Conservation (phyloP, 163 green algal genomes). For the Volvox carteri region DNA sequence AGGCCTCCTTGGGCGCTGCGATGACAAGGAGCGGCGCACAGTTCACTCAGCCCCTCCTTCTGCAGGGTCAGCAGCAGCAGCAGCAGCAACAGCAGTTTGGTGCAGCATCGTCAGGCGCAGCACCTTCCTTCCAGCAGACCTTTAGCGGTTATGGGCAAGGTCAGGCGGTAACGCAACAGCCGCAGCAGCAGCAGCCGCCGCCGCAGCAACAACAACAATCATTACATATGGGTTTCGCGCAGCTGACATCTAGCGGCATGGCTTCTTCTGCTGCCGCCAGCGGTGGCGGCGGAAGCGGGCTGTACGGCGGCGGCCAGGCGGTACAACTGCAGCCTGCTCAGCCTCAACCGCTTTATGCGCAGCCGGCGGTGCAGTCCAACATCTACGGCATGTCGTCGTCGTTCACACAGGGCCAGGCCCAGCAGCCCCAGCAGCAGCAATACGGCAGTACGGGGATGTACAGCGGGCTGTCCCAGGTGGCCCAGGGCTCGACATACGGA, state of each 20-base stretch:
- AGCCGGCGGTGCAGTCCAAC: not conserved
- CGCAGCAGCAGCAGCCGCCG: conserved; percentile 27
- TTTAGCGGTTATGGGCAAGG: not conserved
- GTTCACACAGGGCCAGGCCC: not conserved
- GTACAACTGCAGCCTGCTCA: conserved; percentile 30
- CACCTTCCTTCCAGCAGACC: not conserved
- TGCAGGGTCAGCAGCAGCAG: conserved; percentile 1
- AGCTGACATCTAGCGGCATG: not conserved
- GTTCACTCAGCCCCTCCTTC: not conserved
- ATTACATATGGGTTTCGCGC: not conserved
- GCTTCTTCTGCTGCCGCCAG: not conserved
- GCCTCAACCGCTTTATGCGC: conserved; percentile 4
- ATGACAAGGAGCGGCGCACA: not conserved
- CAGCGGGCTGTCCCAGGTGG: not conserved
- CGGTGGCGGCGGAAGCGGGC: not conserved
- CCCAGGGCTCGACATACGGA: not conserved
- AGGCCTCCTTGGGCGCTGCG: not conserved
- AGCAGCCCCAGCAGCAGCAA: conserved; percentile 28
- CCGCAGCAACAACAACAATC: conserved; percentile 18
- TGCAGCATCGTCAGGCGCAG: not conserved
- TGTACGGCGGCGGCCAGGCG: conserved; percentile 2
- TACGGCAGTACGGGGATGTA: not conserved
- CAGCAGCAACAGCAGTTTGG: conserved; percentile 4
- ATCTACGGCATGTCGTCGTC: not conserved
- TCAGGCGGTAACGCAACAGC: not conserved